phyloP scores from a whole-genome alignment of 768 basidiomycete species.

The Lactarius psammicola region DNA sequence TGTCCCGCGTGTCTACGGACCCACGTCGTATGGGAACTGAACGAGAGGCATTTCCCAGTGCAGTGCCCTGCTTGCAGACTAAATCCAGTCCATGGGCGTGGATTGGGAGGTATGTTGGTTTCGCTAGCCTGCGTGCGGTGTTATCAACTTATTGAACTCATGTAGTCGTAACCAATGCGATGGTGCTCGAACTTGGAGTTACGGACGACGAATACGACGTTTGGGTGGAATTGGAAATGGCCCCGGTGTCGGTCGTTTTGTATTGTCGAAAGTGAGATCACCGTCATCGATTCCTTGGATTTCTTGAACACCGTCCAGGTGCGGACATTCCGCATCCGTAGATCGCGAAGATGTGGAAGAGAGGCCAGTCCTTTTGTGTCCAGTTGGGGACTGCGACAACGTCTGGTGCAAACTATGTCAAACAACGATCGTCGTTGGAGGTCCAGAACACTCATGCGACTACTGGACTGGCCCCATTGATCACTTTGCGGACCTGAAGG shows the following conservation, averaged over 20 bases:
- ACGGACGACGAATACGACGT: constrained; percentile 4
- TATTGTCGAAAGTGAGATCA: constrained; percentile 1
- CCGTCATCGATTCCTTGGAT: not conserved
- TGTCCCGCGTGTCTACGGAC: not conserved
- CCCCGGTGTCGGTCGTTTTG: not conserved
- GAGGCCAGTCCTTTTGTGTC: not conserved
- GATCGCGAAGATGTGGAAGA: constrained; percentile 8
- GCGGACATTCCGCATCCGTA: not conserved
- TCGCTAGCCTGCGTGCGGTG: not conserved
- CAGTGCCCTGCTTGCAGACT: not conserved
- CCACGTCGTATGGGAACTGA: not conserved
- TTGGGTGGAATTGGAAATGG: constrained; percentile 7
- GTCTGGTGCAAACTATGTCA: constrained; percentile 9
- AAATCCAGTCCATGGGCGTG: not conserved
- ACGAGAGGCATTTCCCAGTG: constrained; percentile 1
- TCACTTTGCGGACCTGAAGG: not conserved
- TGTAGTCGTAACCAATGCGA: not conserved
- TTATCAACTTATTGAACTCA: not conserved
- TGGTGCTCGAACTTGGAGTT: constrained; percentile 5
- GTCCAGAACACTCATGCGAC: not conserved
- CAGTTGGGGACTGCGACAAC: not conserved
- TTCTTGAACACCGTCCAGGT: not conserved
- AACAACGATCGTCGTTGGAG: constrained; percentile 2
- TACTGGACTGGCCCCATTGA: not conserved
- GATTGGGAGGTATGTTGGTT: not conserved